phyloP scores from a whole-genome alignment of 129 eudicot genomes.

The Centrapalus pauciflorus region DNA sequence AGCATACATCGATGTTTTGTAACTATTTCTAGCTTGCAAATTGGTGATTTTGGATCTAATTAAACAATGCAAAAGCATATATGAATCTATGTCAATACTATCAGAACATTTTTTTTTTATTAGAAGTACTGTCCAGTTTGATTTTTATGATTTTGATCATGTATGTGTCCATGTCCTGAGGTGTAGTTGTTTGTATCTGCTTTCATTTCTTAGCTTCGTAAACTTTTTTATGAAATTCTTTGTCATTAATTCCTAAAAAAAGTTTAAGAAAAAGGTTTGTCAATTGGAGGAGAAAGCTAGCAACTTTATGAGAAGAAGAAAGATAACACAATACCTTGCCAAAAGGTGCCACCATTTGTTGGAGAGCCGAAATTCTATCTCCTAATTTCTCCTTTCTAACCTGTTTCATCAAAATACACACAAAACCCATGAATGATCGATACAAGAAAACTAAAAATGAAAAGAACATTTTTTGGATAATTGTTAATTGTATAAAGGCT shows the following conservation, averaged over 20 bases:
- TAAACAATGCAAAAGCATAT: background rate
- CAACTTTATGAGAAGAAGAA: slow-evolving; percentile 18
- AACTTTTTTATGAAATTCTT: too few relatives aligned
- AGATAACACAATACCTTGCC: slow-evolving; percentile 57
- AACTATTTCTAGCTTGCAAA: background rate
- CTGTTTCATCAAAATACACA: slow-evolving; percentile 29
- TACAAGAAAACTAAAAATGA: background rate
- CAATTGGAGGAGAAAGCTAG: slow-evolving; percentile 11
- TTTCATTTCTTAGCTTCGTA: too few relatives aligned
- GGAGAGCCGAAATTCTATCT: slow-evolving; percentile 89
- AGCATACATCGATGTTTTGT: background rate
- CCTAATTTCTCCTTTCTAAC: slow-evolving; percentile 83
- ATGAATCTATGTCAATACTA: too few relatives aligned
- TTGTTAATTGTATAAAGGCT: slow-evolving; percentile 7
- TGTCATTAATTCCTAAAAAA: too few relatives aligned
- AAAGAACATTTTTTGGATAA: background rate
- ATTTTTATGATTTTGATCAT: too few relatives aligned
- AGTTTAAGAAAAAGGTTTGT: background rate
- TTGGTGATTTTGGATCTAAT: background rate
- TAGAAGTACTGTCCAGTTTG: too few relatives aligned
- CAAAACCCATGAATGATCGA: background rate
- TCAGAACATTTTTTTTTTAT: too few relatives aligned
- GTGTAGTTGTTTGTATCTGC: too few relatives aligned
- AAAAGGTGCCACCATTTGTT: slow-evolving; percentile 82
- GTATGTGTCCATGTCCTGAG: too few relatives aligned